phyloP scores from a whole-genome alignment of 2,329 filamentous ascomycete species.

The Scorias spongiosa region DNA sequence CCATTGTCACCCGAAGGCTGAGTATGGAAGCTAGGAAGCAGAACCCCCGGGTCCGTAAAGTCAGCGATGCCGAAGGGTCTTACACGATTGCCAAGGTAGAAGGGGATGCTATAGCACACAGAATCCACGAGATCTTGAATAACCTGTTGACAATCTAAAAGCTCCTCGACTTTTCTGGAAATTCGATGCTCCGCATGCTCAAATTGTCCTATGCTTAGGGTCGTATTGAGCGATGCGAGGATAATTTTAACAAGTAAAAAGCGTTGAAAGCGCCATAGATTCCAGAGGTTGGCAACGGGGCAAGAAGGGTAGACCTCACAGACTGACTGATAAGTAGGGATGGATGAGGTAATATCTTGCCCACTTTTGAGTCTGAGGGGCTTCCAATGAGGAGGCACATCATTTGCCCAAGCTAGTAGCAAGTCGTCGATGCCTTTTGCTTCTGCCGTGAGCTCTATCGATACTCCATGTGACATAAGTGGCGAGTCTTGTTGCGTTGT shows the following conservation, averaged over 20 bases:
- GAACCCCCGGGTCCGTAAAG: not conserved
- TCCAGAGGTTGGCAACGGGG: conserved; percentile 1
- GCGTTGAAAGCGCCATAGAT: conserved; percentile 1
- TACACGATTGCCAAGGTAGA: conserved; percentile 1
- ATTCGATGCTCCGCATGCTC: too few relatives aligned
- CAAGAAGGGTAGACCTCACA: conserved; percentile 1
- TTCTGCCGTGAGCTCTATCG: not conserved
- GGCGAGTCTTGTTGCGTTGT: not conserved
- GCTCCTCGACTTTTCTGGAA: not conserved
- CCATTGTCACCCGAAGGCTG: not conserved
- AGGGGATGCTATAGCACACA: conserved; percentile 1
- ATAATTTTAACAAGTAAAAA: not conserved
- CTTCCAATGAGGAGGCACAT: not conserved
- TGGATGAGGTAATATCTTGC: not conserved
- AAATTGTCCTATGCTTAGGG: too few relatives aligned
- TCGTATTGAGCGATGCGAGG: not conserved
- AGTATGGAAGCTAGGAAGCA: not conserved
- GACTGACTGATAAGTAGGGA: not conserved
- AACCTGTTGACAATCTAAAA: not conserved
- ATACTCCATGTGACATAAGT: not conserved
- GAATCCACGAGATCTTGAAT: not conserved
- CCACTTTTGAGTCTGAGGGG: not conserved
- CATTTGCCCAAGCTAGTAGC: not conserved
- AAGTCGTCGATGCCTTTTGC: not conserved
- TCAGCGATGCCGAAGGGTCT: not conserved